Percentiles rank a stretch among this genome's conserved stretches.
These are phyloP conservation scores for Cytidiella melzeri DNA, from an alignment of 768 basidiomycete genomes.

Conservation along the genomic window DNA sequence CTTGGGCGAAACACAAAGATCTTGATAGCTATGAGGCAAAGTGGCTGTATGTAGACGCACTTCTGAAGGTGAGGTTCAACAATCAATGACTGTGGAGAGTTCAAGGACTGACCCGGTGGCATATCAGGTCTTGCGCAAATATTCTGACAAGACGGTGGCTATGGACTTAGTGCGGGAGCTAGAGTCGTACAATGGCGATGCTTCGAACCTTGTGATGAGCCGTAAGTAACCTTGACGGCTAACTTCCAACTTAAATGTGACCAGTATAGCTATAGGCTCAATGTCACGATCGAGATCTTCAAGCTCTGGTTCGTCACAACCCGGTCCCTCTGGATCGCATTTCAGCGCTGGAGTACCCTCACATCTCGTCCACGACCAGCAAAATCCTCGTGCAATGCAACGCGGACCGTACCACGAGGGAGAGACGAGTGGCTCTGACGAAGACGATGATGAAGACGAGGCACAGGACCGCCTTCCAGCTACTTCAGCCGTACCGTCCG, in stretches of 20 bases:
- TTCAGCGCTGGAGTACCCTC: slow-evolving; percentile 12
- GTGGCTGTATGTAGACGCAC: slow-evolving; percentile 81
- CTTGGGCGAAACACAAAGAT: slow-evolving; percentile 92
- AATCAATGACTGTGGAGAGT: no score
- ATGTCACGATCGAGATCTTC: slow-evolving; percentile 47
- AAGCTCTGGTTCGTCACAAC: slow-evolving; percentile 54
- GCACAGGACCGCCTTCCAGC: slow-evolving; percentile 43
- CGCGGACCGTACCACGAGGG: slow-evolving; percentile 12
- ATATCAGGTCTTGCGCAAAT: slow-evolving; percentile 67
- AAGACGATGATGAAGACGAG: slow-evolving; percentile 49
- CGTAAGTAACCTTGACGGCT: slow-evolving; percentile 37
- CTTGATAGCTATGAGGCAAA: slow-evolving; percentile 76
- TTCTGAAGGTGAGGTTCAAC: slow-evolving; percentile 77
- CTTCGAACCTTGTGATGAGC: slow-evolving; percentile 57
- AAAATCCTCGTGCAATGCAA: not conserved
- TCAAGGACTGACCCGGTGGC: no score
- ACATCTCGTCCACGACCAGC: slow-evolving; percentile 7
- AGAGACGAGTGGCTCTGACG: slow-evolving; percentile 18
- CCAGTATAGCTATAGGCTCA: slow-evolving; percentile 21
- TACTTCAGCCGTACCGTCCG: slow-evolving; percentile 14
- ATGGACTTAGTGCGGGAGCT: slow-evolving; percentile 71
- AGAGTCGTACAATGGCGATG: slow-evolving; percentile 68
- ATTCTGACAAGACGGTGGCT: slow-evolving; percentile 78
- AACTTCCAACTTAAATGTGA: not conserved
- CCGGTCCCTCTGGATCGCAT: slow-evolving; percentile 18